Evolutionary conservation across 2,329 filamentous ascomycete genomes (phyloP).

Genomic region (Thielaviopsis ethacetica): DNA sequence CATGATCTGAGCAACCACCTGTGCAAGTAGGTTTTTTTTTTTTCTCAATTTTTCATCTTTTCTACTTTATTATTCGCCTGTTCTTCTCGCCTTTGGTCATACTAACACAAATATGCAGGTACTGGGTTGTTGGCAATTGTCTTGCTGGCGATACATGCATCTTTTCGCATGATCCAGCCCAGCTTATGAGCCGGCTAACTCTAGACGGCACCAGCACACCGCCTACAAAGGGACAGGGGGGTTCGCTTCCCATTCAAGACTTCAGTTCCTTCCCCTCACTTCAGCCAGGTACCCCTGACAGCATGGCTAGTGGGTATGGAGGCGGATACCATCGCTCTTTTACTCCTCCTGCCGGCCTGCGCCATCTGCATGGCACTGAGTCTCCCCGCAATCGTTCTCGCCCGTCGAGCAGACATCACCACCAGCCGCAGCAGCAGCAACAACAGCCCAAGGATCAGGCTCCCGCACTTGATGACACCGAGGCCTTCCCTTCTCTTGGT

Average conservation of each 20-base stretch:
- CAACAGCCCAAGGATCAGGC: conserved; percentile 33
- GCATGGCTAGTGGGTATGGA: conserved; percentile 21
- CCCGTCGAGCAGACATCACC: conserved; percentile 60
- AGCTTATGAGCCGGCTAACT: conserved; percentile 66
- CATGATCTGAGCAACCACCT: conserved; percentile 91
- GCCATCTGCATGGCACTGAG: conserved; percentile 42
- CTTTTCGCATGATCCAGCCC: conserved; percentile 88
- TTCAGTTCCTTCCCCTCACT: conserved; percentile 73
- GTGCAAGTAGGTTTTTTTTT: conserved; percentile 65
- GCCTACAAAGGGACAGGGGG: conserved; percentile 44
- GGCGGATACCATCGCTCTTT: conserved; percentile 37
- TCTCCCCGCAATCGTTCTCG: conserved; percentile 61
- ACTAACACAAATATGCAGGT: conserved; percentile 34
- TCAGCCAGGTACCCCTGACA: conserved; percentile 41
- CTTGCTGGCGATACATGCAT: conserved; percentile 86
- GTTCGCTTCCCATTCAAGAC: conserved; percentile 60
- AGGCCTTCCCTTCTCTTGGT: conserved; percentile 83
- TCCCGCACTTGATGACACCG: conserved; percentile 77
- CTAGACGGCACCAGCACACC: conserved; percentile 50
- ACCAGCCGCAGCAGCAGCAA: too few relatives aligned
- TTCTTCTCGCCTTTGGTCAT: conserved; percentile 11
- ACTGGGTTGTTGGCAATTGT: conserved; percentile 93
- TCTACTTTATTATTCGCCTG: conserved; percentile 2
- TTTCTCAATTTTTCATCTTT: conserved; percentile 10
- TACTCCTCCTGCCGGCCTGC: conserved; percentile 55